Evolutionary conservation across 73 alveolate genomes (phyloP), one percentile per base, ranked within the genome.

Genomic region (Paraurostyla sp.): DNA sequence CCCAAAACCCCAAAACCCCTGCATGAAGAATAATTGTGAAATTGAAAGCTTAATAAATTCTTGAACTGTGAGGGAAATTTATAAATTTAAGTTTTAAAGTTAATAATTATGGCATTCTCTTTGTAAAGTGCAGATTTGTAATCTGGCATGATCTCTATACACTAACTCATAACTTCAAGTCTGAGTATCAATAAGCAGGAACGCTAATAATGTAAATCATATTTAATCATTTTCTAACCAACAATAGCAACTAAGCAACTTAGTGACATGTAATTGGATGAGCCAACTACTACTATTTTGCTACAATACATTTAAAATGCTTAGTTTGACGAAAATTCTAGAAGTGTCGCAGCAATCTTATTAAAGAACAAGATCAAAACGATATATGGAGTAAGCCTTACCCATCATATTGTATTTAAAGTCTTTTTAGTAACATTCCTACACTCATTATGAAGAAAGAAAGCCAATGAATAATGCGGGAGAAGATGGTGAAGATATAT

Each of bases 371-470:
- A 69, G 50, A 65, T 83, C 11, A 60, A 83, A 45, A 20, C 0
- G 7, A 71, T 83, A 3, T 83, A 63, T 50, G 92, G 92, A 29
- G 92, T 83, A 83, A 59, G 85, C 50, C 36, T 23, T 56, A n/a
- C n/a, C n/a, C n/a, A n/a, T n/a, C n/a, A n/a, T n/a, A n/a, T n/a
- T 23, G 30, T 50, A 16, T 3, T 9, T 6, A 7, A 15, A 6
- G 13, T 6, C 16, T 3, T n/a, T 78, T 0, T 78, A 78, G 89
- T 51, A 78, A 54, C 89, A 78, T 52, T n/a, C 76, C 3, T 78
- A n/a, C 46, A 51, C 89, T 23, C 78, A 49, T 22, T 78, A 78
- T 36, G 78, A 49, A 25, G 89, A 78, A 13, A 33, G 7, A 16
- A 32, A 25, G 42, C 23, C 57, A 15, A 46, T 13, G 57, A 46